These are phyloP conservation scores for Eremothecium sinecaudum DNA, from an alignment of 1,139 yeast species.

Conservation along the genomic window DNA sequence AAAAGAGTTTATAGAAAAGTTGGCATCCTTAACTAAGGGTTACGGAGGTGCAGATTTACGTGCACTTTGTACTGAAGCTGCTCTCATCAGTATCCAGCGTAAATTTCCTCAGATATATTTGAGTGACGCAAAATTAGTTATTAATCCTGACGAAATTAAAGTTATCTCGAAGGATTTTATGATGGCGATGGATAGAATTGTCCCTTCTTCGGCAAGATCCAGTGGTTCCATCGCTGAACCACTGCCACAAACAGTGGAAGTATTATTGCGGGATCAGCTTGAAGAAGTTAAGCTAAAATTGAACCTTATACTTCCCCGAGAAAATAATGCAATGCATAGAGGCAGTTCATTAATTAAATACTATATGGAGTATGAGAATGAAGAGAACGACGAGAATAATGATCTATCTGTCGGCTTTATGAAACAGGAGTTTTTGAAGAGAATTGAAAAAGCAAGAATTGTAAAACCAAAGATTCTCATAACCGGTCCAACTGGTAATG, in stretches of 20 bases:
- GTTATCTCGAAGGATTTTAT: constrained; percentile 85
- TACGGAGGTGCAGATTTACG: constrained; percentile 97
- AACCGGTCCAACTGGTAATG: constrained; percentile 71
- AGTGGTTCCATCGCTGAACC: constrained; percentile 69
- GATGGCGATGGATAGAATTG: constrained; percentile 73
- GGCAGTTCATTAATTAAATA: constrained; percentile 30
- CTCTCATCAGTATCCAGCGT: constrained; percentile 82
- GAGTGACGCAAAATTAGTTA: constrained; percentile 61
- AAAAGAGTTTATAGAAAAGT: constrained; percentile 48
- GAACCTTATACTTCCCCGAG: constrained; percentile 54
- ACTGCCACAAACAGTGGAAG: constrained; percentile 60
- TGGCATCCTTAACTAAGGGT: constrained; percentile 82
- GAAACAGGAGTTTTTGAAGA: constrained; percentile 52
- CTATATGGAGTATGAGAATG: constrained; percentile 28
- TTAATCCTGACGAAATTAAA: constrained; percentile 61
- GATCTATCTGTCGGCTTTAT: constrained; percentile 57
- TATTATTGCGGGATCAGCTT: constrained; percentile 48
- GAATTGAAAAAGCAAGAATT: constrained; percentile 54
- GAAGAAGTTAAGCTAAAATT: constrained; percentile 41
- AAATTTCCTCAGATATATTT: constrained; percentile 87
- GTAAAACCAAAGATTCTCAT: constrained; percentile 76
- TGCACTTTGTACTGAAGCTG: constrained; percentile 93
- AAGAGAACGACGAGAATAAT: constrained; percentile 27
- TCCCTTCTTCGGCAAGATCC: constrained; percentile 88
- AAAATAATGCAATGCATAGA: constrained; percentile 19